Base-by-base conservation (phyloP, 208 protist species). In the Trypanosoma boissoni region DNA sequence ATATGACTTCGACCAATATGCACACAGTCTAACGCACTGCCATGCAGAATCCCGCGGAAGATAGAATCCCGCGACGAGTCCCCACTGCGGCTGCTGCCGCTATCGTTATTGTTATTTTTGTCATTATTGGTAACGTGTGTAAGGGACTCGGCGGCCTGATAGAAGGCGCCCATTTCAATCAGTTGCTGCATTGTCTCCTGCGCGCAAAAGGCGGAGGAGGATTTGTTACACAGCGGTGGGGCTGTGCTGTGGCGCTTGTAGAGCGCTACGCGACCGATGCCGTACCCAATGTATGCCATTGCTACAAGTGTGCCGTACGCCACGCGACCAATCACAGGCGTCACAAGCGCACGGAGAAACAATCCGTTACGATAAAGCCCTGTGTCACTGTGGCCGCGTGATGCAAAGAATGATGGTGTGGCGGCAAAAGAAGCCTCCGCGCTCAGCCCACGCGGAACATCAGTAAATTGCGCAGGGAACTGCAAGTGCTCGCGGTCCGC, bases 1-100 rank as follows among this genome's bases (percentile, higher is more conserved):
- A 91, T 88, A 21, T 23, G n/a, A 48, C 84, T 91, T 8, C 21
- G 34, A n/a, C 80, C 80, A 2, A 91, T 66, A 55, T 80, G 78
- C n/a, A 91, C 29, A 44, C 74, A 75, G 27, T 58, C 43, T 29
- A 83, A 62, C 36, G 71, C 65, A 5, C 57, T 54, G 21, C 51
- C 69, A 7, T 71, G 64, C 31, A 84, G 54, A 12, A 78, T 18
- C 18, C 61, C 64, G 10, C 72, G 59, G 37, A 71, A 65, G 37
- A 26, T 28, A 24, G 28, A 48, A 18, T 46, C 28, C 28, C 26
- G 20, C 28, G 18, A 32, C 21, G 43, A 36, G 32, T 31, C 37
- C 57, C 21, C 7, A 51, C 21, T 14, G 18, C 29, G 20, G 42
- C 24, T 43, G 49, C 39, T 12, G 37, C 1, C n/a, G 50, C 34